phyloP scores from a whole-genome alignment of 2,329 filamentous ascomycete genomes.

The Amylocarpus encephaloides region DNA sequence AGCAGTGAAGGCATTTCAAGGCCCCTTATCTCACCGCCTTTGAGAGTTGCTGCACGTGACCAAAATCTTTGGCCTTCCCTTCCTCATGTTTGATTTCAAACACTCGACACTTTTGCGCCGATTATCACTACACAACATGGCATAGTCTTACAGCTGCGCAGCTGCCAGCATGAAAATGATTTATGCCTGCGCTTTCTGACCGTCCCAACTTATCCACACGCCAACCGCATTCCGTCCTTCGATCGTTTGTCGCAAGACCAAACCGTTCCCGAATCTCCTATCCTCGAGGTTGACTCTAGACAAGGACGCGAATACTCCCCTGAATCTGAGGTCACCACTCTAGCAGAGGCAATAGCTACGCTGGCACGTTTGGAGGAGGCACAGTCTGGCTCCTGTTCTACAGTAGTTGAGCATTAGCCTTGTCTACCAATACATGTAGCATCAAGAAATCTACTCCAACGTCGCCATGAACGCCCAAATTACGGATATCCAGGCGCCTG shows the following conservation, averaged over 20 bases:
- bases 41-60: not conserved
- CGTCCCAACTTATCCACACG: not conserved
- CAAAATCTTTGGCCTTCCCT: not conserved
- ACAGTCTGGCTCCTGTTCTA: too few species aligned
- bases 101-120: conserved; percentile 10
- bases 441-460: not conserved
- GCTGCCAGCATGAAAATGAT: conserved; percentile 16
- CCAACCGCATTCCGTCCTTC: not conserved
- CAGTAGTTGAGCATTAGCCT: too few species aligned
- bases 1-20: too few species aligned
- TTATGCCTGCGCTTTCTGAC: conserved; percentile 5
- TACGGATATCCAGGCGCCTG: conserved; percentile 48
- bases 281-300: not conserved
- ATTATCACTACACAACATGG: conserved; percentile 10
- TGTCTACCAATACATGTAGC: not conserved
- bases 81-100: not conserved
- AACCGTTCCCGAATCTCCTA: not conserved
- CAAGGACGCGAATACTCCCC: too few species aligned
- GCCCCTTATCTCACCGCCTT: too few species aligned
- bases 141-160: conserved; percentile 12
- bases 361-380: too few species aligned
- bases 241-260: not conserved
- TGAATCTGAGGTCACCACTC: too few species aligned
- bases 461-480: conserved; percentile 14
- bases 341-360: too few species aligned